A percentile compares a stretch with the other conserved stretches of the same genome.
Conservation (phyloP, 2,329 filamentous ascomycete genomes). For the Microascus cirrosus region DNA sequence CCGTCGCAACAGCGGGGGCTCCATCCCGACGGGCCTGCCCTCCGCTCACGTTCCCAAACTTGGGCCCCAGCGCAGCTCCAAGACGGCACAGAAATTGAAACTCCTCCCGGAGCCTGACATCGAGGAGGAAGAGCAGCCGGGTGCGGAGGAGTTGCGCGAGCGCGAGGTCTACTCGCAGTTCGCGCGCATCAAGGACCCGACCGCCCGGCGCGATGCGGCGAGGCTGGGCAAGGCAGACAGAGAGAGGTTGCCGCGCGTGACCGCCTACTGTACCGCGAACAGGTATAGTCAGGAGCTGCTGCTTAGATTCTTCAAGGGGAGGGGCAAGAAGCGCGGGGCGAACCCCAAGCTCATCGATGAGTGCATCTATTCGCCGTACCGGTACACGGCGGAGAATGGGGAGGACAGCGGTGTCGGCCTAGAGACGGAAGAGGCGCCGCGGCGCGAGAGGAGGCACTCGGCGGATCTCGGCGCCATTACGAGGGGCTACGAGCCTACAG, state of each 20-base stretch:
- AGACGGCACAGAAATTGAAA: constrained; percentile 94
- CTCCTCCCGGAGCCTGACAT: constrained; percentile 83
- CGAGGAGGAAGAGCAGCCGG: constrained; percentile 43
- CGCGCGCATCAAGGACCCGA: constrained; percentile 93
- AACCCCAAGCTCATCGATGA: constrained; percentile 92
- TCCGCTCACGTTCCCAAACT: constrained; percentile 52
- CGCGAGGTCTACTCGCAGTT: constrained; percentile 97
- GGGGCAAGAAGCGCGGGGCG: constrained; percentile 64
- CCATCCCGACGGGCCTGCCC: constrained; percentile 22
- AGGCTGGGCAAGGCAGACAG: constrained; percentile 88
- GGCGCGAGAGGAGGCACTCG: constrained; percentile 59
- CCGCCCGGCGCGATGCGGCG: constrained; percentile 82
- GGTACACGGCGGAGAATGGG: constrained; percentile 45
- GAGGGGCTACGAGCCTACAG: constrained; percentile 12
- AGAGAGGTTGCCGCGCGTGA: constrained; percentile 76
- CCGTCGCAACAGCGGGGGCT: constrained; percentile 71
- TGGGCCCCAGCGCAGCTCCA: constrained; percentile 87
- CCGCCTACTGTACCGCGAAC: constrained; percentile 91
- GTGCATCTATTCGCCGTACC: constrained; percentile 93
- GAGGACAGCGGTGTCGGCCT: constrained; percentile 14
- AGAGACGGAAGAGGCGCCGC: neutral
- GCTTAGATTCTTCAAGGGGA: constrained; percentile 83
- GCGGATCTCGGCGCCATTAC: constrained; percentile 53
- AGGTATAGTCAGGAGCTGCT: constrained; percentile 83
- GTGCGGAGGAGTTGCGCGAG: constrained; percentile 74